Evolutionary conservation across 129 eudicot species (phyloP).

Genomic region (Flaveria trinervia): DNA sequence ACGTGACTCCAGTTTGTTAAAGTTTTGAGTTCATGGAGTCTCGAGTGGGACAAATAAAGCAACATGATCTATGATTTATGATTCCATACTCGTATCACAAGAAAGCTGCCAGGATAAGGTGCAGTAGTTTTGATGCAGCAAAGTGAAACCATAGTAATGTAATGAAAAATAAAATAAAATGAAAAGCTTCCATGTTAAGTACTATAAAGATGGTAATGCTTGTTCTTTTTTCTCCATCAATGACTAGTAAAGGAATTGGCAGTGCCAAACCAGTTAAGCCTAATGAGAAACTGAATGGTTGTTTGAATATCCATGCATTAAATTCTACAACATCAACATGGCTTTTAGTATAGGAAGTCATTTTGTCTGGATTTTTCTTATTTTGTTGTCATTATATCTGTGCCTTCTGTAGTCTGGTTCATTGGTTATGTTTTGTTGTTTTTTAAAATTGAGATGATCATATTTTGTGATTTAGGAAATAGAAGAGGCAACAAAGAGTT

Average conservation of each 20-base stretch:
- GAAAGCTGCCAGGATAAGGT: not conserved
- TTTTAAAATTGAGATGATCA: constrained; percentile 16
- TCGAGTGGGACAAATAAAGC: constrained; percentile 1
- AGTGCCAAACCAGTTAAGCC: too few relatives aligned
- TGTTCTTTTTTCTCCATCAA: too few relatives aligned
- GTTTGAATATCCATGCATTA: too few relatives aligned
- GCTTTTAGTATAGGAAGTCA: not conserved
- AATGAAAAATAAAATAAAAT: too few relatives aligned
- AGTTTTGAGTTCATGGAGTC: constrained; percentile 9
- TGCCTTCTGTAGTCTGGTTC: not conserved
- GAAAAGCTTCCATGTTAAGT: too few relatives aligned
- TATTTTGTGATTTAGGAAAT: constrained; percentile 39
- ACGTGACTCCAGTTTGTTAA: not conserved
- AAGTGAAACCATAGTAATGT: too few relatives aligned
- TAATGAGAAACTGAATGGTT: too few relatives aligned
- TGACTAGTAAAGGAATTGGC: too few relatives aligned
- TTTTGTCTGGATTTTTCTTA: constrained; percentile 14
- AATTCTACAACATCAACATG: not conserved
- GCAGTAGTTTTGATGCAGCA: too few relatives aligned
- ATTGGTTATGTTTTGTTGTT: not conserved
- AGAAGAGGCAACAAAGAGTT: constrained; percentile 45
- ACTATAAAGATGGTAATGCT: too few relatives aligned
- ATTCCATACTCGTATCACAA: not conserved
- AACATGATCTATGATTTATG: not conserved
- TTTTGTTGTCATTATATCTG: not conserved